Base-by-base conservation (phyloP, 352 stramenopile species). In the Phytopythium sindhum region DNA sequence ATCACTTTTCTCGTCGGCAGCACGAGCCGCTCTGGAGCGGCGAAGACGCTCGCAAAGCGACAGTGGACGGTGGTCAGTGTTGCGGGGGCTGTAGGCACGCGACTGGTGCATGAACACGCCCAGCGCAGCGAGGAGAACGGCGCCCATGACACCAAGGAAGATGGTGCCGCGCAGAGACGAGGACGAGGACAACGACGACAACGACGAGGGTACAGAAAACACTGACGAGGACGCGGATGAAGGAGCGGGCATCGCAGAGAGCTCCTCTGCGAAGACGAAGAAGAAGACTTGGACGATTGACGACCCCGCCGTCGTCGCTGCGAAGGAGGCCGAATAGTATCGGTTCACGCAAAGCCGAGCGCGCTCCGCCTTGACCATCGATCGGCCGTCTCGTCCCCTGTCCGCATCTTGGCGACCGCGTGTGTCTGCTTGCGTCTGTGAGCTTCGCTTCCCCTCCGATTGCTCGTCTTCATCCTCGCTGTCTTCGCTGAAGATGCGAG, bases 241-340 rank as follows among this genome's bases (percentile, higher is more conserved):
- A 35, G 24, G 1, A 11, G 50, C 14, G 6, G 50, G 33, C 4
- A 23, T 14, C 24, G 35, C 35, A 0, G 54, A 45, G 5, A 60
- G 35, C 9, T 60, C 54, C 54, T 86, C 55, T 4, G 84, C 75
- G 7, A 77, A 37, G 31, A 84, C 61, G 39, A 90, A 88, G 59
- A 84, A 91, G 57, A 78, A 86, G 1, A 72, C 67, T 60, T 92
- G 83, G 6, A 86, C 63, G 35, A 81, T 48, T 1, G 67, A 74
- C 24, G 75, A 85, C 0, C 77, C 80, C 0, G 67, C 64, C 41
- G 86, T 57, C 19, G 69, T 68, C 0, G 75, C 72, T n/a, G 65
- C 76, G 64, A 88, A 88, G 24, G 72, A 82, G 15, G 66, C 67
- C n/a, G 69, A 82, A 41, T 61, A 61, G 56, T 41, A 61, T 4